Evolutionary conservation across 495 filamentous ascomycete genomes (phyloP), one percentile per base, ranked within the genome.

Genomic region (Xylaria telfairii): DNA sequence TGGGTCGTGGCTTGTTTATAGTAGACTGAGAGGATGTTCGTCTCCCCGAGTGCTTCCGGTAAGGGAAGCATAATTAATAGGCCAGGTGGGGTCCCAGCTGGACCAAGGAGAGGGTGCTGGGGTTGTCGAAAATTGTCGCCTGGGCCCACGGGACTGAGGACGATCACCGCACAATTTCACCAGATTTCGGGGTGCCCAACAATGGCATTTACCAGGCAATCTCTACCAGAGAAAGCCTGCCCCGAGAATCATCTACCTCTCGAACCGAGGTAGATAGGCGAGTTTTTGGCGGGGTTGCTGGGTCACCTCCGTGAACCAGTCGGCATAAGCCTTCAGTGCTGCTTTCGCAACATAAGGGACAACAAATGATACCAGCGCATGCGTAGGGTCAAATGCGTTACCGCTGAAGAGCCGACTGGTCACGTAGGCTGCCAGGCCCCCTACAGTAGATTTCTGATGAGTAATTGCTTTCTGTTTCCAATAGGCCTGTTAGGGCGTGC

Each of bases 81-180:
- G 10, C 49, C 49, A 53, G 49, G 7, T 53, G 49, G 49, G 56
- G 28, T 39, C 56, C 56, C 56, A 60, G 56, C 56, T 60, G 56
- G 56, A 60, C 56, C 56, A 60, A 60, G 56, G 34, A n/a, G 57
- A 61, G 32, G 57, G 32, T 28, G 10, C n/a, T 39, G 57, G 56
- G 32, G n/a, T 56, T 56, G 53, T 56, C 19, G 53, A 56, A 56
- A 56, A 56, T 56, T 56, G 53, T 56, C 53, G 53, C 53, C 53
- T 56, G 53, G 53, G 53, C 53, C 53, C 53, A 32, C 53, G 53
- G 53, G 53, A 56, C 8, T 56, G 53, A 26, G 53, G 34, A 37
- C 34, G 34, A 8, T 8, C 34, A 37, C 34, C 34, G 34, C 34
- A 37, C 34, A 37, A 37, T 37, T 37, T 37, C 34, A 37, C 34